Evolutionary conservation across 2,329 filamentous ascomycete genomes (phyloP).

Genomic region (Capronia coronata): DNA sequence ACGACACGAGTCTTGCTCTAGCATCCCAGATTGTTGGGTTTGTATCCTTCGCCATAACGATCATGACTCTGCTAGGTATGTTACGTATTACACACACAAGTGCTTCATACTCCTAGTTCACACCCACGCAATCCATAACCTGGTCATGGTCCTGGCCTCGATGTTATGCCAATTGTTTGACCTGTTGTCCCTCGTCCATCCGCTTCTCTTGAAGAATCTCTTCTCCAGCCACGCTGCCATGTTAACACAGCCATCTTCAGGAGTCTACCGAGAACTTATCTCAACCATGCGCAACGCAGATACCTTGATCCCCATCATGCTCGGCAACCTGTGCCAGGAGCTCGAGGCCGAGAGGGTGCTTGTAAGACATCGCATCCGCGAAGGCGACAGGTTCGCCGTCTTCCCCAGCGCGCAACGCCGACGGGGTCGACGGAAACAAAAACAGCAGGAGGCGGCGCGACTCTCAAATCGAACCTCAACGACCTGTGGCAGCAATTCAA

Average conservation of each 20-base stretch:
- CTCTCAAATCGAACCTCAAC: conserved; percentile 17
- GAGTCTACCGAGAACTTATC: conserved; percentile 23
- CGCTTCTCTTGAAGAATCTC: too few species aligned
- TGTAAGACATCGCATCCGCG: conserved; percentile 17
- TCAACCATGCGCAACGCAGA: conserved; percentile 22
- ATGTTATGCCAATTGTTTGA: too few species aligned
- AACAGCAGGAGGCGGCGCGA: conserved; percentile 8
- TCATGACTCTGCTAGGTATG: conserved; percentile 25
- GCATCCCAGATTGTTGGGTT: conserved; percentile 23
- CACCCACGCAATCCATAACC: too few species aligned
- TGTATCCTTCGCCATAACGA: conserved; percentile 24
- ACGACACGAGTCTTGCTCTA: conserved; percentile 11
- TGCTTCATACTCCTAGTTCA: too few species aligned
- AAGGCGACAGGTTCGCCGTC: conserved; percentile 21
- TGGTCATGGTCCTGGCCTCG: too few species aligned
- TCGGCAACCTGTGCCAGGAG: conserved; percentile 26
- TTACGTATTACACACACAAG: background rate
- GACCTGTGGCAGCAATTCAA: conserved; percentile 25
- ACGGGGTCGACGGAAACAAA: conserved; percentile 7
- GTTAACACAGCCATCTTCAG: too few species aligned
- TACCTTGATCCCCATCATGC: conserved; percentile 18
- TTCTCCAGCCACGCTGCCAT: too few species aligned
- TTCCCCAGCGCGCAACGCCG: conserved; percentile 15
- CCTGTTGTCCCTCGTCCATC: too few species aligned
- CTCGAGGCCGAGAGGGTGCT: conserved; percentile 20